Evolutionary conservation across 139 green algal species (phyloP).

Genomic region (Zygnema cylindricum): DNA sequence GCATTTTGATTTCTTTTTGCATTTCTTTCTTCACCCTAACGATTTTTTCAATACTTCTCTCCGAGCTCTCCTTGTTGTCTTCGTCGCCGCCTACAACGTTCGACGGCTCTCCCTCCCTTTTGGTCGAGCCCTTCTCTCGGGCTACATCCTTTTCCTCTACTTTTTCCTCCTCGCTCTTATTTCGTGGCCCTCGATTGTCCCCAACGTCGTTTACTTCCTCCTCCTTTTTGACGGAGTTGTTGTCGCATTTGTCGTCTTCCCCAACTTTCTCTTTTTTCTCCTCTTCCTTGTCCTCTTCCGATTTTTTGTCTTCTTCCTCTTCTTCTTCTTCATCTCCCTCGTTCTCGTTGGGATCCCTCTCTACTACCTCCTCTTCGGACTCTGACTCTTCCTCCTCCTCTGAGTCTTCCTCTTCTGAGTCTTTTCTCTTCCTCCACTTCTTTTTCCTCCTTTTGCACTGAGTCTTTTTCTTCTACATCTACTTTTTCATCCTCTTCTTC

Average conservation of each 20-base stretch:
- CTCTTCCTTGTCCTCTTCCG: not conserved
- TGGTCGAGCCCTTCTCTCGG: too few species aligned
- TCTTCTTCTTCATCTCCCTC: conserved; percentile 18
- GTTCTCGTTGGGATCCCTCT: not conserved
- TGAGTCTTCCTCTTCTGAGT: not conserved
- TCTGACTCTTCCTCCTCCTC: not conserved
- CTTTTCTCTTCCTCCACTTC: not conserved
- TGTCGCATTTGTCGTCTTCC: not conserved
- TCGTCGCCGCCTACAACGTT: not conserved
- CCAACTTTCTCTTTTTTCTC: not conserved
- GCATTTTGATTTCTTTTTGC: too few species aligned
- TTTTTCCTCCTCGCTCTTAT: not conserved
- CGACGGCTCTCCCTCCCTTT: not conserved
- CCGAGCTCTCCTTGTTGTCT: too few species aligned
- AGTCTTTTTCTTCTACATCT: not conserved
- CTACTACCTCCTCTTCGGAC: not conserved
- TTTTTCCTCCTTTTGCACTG: not conserved
- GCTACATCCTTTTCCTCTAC: not conserved
- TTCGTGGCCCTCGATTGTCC: not conserved
- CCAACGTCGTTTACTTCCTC: not conserved
- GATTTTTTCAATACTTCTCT: too few species aligned
- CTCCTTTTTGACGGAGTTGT: not conserved
- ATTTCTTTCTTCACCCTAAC: not conserved
- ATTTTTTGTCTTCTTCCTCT: not conserved
- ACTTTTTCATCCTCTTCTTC: not conserved